Evolutionary conservation across 2,329 filamentous ascomycete genomes (phyloP), one percentile per base, ranked within the genome.

Genomic region (Aureobasidium melanogenum): DNA sequence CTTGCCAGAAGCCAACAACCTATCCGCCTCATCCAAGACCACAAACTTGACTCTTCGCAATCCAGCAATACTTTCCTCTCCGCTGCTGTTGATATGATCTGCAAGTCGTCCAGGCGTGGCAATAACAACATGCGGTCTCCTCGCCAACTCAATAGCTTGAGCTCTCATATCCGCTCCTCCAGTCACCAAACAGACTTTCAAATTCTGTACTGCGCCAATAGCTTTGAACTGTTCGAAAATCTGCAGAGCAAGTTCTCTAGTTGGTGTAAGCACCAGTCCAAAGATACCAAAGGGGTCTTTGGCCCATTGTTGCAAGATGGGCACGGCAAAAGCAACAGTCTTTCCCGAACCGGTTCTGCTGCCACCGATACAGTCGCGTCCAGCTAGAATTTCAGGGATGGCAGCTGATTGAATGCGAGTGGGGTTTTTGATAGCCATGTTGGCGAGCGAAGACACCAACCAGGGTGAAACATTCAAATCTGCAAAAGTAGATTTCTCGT

Each of bases 221-320:
- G 94, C 94, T 71, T 91, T 91, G 77, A 97, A 87, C 74, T 99
- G 94, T 76, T 99, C 94, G 72, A 88, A 95, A 54, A 99, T 97
- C 72, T 99, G 94, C 24, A 97, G 82, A 4, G 94, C 94, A 62
- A 99, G 83, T 77, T 99, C 94, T 68, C 89, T 83, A 7, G 91
- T 96, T 22, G 91, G 92, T 9, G 94, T 99, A 69, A 99, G 77
- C 15, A 99, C 84, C 6, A 99, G 78, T 1, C 85, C 93, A 73
- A 90, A 99, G 68, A 97, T 93, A 46, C 91, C 94, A 63, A 88
- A 87, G 0, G 94, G 94, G 76, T 99, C 92, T 70, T 91, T 84
- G 2, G 93, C 86, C 91, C 92, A 97, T 74, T 88, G 88, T 72
- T 97, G 93, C 65, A 99, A 78, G 63, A 99, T 96, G 0, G 94